Evolutionary conservation across 2,329 filamentous ascomycete genomes (phyloP).

Genomic region (Pestalotiopsis fici): DNA sequence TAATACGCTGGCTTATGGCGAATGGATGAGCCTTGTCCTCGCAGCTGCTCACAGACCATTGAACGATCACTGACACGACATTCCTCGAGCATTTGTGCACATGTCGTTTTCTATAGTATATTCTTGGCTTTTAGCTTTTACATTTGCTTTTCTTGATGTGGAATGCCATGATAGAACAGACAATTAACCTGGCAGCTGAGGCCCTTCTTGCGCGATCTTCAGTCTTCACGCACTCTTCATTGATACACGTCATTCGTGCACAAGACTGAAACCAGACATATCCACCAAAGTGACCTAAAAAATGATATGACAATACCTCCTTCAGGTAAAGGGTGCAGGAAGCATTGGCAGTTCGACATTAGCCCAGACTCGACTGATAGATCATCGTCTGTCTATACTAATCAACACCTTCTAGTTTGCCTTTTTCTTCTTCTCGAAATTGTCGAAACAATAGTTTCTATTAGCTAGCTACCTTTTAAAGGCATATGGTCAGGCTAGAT

Average conservation of each 20-base stretch:
- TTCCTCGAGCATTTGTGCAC: not conserved
- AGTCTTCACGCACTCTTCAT: not conserved
- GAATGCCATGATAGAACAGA: not conserved
- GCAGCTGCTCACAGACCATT: not conserved
- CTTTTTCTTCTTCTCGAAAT: not conserved
- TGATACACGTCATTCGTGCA: not conserved
- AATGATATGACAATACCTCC: no score
- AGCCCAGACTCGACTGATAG: no score
- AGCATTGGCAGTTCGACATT: no score
- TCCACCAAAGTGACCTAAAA: no score
- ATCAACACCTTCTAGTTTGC: no score
- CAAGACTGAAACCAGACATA: not conserved
- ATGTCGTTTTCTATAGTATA: not conserved
- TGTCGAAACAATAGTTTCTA: not conserved
- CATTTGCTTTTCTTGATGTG: not conserved
- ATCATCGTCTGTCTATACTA: not conserved
- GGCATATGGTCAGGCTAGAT: not conserved
- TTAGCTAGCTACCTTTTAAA: not conserved
- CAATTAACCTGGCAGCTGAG: not conserved
- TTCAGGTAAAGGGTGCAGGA: no score
- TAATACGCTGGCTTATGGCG: not conserved
- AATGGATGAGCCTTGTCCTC: not conserved
- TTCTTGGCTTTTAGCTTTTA: not conserved
- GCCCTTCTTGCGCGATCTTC: not conserved
- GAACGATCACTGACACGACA: not conserved